phyloP scores from a whole-genome alignment of 2,329 filamentous ascomycete species.

The Chrysoporthe cubensis region DNA sequence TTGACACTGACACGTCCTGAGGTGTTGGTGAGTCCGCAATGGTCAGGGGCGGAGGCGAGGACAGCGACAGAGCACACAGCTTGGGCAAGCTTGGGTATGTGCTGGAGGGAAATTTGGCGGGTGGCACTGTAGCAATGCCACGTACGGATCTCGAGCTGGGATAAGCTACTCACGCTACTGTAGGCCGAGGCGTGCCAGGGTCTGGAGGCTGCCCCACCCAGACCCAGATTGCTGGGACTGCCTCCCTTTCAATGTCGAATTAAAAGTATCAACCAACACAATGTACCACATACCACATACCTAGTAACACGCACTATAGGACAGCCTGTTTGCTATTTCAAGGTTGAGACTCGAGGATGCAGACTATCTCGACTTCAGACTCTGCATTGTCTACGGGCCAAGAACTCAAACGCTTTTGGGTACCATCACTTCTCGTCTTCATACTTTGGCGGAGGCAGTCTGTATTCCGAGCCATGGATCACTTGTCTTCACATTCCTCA shows the following conservation, averaged over 20 bases:
- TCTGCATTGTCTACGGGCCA: neutral
- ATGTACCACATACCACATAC: neutral
- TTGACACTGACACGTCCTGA: slow-evolving; percentile 19
- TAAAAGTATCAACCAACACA: neutral
- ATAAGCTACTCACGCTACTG: neutral
- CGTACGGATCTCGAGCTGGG: neutral
- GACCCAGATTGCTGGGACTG: neutral
- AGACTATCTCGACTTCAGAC: neutral
- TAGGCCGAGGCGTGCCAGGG: neutral
- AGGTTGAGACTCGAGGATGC: no score
- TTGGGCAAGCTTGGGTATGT: neutral
- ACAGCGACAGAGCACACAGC: neutral
- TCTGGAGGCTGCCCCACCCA: neutral
- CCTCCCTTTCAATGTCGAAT: neutral
- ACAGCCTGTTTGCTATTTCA: no score
- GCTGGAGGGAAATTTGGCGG: neutral
- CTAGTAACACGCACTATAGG: neutral
- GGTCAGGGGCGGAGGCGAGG: slow-evolving; percentile 12
- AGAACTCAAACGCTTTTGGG: no score
- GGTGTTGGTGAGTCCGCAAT: slow-evolving; percentile 12
- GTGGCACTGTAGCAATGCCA: neutral
- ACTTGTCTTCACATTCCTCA: no score
- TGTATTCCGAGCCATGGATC: no score
- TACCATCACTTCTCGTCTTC: no score
- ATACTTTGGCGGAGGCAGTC: no score